Percentiles rank a stretch among this genome's conserved stretches.
Conservation (phyloP, 371 early-diverging fungal genomes). For the Phascolomyces articulosus region DNA sequence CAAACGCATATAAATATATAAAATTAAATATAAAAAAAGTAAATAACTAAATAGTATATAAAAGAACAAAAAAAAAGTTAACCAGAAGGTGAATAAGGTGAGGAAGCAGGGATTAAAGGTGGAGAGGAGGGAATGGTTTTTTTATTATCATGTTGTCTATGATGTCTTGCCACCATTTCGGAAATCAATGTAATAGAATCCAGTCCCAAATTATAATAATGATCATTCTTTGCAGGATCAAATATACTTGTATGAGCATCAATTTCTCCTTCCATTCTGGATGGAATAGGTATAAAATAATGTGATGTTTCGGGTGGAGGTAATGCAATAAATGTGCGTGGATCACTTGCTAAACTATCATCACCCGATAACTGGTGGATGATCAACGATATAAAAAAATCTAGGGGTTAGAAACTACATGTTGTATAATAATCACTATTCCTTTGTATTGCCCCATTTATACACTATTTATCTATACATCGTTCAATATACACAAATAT, state of each 20-base stretch:
- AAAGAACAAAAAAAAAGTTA: too few relatives aligned
- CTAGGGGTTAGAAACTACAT: not conserved
- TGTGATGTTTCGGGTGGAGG: constrained; percentile 42
- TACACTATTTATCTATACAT: too few relatives aligned
- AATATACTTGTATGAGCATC: constrained; percentile 64
- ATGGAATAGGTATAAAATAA: constrained; percentile 35
- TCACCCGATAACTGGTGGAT: constrained; percentile 15
- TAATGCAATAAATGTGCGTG: constrained; percentile 52
- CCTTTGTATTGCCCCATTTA: not conserved
- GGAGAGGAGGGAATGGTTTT: not conserved
- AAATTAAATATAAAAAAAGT: too few relatives aligned
- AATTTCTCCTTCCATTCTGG: constrained; percentile 37
- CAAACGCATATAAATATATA: too few relatives aligned
- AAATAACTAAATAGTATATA: too few relatives aligned
- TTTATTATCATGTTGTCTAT: not conserved
- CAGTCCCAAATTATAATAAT: constrained; percentile 54
- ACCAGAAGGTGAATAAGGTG: too few relatives aligned
- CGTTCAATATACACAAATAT: too few relatives aligned
- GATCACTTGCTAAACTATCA: constrained; percentile 24
- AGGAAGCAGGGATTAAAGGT: not conserved
- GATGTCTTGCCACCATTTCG: constrained; percentile 43
- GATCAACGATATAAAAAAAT: too few relatives aligned
- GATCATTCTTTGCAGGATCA: constrained; percentile 47
- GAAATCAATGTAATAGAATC: constrained; percentile 47
- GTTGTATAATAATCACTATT: too few relatives aligned